phyloP scores from a whole-genome alignment of 176 grass and related monocot genomes.

The Carex cristatella region DNA sequence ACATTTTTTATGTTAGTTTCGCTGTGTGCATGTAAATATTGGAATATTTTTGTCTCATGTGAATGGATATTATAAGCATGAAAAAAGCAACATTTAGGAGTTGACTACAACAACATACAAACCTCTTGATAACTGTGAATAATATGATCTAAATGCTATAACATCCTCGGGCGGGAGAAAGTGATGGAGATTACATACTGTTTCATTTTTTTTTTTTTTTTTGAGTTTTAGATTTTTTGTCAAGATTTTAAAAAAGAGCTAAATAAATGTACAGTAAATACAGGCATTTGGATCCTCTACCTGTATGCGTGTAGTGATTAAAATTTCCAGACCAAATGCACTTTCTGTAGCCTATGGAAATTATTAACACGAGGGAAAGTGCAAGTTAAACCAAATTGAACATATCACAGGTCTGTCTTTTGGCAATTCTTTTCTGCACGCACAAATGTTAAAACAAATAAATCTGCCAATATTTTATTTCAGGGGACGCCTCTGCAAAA shows the following conservation, averaged over 20 bases:
- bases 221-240: neutral
- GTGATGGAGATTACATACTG: neutral
- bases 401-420: neutral
- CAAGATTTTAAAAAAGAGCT: neutral
- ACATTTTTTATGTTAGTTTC: neutral
- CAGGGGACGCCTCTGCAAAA: constrained; percentile 69
- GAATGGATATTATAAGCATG: neutral
- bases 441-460: neutral
- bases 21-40: neutral
- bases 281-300: neutral
- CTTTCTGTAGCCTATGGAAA: constrained; percentile 1
- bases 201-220: neutral
- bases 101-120: neutral
- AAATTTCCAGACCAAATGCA: neutral
- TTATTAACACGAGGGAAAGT: neutral
- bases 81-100: neutral
- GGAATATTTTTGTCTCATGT: neutral
- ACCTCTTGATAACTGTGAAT: neutral
- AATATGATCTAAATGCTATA: neutral
- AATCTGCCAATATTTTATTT: neutral
- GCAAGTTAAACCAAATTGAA: neutral
- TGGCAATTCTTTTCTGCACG: neutral
- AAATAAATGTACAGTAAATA: neutral
- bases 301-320: neutral
- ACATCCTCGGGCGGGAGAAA: neutral